phyloP scores from a whole-genome alignment of 2,329 filamentous ascomycete genomes.

The Claviceps sp. region DNA sequence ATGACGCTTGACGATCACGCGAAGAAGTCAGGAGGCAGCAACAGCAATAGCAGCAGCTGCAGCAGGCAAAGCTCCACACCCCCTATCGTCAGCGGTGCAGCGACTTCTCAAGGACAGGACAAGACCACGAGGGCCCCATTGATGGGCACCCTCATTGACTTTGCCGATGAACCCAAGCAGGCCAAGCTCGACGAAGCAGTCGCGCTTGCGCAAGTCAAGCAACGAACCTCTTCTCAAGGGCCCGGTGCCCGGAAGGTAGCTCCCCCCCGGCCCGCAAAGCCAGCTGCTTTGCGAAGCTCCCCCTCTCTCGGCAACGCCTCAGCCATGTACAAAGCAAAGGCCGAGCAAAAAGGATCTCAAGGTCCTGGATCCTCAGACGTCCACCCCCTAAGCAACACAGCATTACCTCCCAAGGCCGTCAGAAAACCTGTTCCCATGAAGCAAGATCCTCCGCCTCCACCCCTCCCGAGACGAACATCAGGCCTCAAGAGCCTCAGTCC shows the following conservation, averaged over 20 bases:
- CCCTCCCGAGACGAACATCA: constrained; percentile 32
- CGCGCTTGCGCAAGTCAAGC: constrained; percentile 17
- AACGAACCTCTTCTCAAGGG: constrained; percentile 12
- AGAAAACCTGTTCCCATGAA: constrained; percentile 11
- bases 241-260: constrained; percentile 22
- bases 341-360: constrained; percentile 22
- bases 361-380: constrained; percentile 9
- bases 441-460: constrained; percentile 26
- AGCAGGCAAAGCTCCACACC: constrained; percentile 17
- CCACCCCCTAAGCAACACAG: constrained; percentile 16
- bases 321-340: background rate
- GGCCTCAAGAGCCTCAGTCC: constrained; percentile 23
- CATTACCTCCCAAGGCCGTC: constrained; percentile 22
- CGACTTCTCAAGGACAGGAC: background rate
- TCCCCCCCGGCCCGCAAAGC: constrained; percentile 46
- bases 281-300: constrained; percentile 36
- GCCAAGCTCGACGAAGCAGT: constrained; percentile 21
- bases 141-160: constrained; percentile 49
- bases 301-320: constrained; percentile 15
- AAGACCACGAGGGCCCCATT: constrained; percentile 21
- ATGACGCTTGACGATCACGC: constrained; percentile 12
- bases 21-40: constrained; percentile 2
- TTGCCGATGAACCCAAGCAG: constrained; percentile 38
- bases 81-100: background rate
- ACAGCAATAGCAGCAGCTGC: too few relatives aligned